Conservation (phyloP, 2,329 filamentous ascomycete species). For the Teratosphaeria viscida region DNA sequence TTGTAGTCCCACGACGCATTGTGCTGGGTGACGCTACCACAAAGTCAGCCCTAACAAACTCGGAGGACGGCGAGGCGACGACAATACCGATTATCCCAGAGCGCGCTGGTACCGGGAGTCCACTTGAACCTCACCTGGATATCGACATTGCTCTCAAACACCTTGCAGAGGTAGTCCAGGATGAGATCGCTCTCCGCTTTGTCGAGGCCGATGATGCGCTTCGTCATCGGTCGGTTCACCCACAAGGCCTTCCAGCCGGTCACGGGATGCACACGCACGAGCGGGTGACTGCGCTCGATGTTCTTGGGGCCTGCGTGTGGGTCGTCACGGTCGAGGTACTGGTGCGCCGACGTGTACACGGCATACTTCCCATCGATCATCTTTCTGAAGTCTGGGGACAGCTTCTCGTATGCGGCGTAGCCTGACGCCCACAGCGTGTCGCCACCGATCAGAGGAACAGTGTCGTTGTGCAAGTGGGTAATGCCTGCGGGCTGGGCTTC, state of each 20-base stretch:
- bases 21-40: slow-evolving; percentile 30
- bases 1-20: slow-evolving; percentile 67
- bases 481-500: slow-evolving; percentile 57
- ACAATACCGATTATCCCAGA: slow-evolving; percentile 55
- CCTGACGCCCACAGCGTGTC: slow-evolving; percentile 65
- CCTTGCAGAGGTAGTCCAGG: slow-evolving; percentile 55
- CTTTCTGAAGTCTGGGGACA: slow-evolving; percentile 58
- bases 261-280: slow-evolving; percentile 60
- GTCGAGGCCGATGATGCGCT: slow-evolving; percentile 58
- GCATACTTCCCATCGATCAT: slow-evolving; percentile 58
- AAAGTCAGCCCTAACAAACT: not conserved
- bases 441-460: slow-evolving; percentile 53
- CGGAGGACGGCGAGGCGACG: not conserved
- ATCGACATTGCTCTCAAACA: slow-evolving; percentile 59
- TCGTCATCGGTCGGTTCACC: slow-evolving; percentile 61
- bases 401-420: slow-evolving; percentile 62
- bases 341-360: slow-evolving; percentile 55
- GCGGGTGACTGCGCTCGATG: slow-evolving; percentile 56
- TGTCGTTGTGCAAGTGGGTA: slow-evolving; percentile 28
- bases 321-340: slow-evolving; percentile 55
- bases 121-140: slow-evolving; percentile 64
- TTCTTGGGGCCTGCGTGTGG: slow-evolving; percentile 52
- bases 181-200: slow-evolving; percentile 59
- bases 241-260: slow-evolving; percentile 66
- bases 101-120: slow-evolving; percentile 54